phyloP scores from a whole-genome alignment of 306 rosid genomes.

The Sechiopsis laciniata region DNA sequence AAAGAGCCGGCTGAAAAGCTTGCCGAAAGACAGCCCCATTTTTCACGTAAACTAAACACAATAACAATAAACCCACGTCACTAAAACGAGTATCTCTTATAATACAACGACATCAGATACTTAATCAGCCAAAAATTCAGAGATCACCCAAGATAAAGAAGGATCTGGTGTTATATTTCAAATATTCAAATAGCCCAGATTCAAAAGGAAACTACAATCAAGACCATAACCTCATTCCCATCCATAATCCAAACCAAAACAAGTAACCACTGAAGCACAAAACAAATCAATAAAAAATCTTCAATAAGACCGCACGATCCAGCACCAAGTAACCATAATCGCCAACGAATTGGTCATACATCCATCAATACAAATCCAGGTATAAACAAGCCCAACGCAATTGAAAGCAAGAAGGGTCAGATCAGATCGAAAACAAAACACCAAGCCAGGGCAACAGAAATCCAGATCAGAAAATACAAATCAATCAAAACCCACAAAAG shows the following conservation, averaged over 20 bases:
- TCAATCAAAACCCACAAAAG: neutral
- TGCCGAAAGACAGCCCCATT: constrained; percentile 86
- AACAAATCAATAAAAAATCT: neutral
- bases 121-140: neutral
- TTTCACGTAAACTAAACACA: constrained; percentile 31
- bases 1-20: constrained; percentile 78
- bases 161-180: neutral
- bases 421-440: constrained; percentile 8
- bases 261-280: neutral
- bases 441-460: neutral
- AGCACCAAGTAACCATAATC: neutral
- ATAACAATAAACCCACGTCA: neutral
- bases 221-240: neutral
- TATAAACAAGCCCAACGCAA: neutral
- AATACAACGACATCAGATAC: neutral
- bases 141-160: neutral
- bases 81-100: neutral
- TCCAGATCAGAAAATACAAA: constrained; percentile 16
- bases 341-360: neutral
- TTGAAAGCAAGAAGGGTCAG: neutral
- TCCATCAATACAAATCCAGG: neutral
- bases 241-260: neutral
- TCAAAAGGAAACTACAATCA: neutral
- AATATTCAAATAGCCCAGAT: neutral
- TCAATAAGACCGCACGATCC: neutral